Evolutionary conservation across 1,284 basidiomycete species (phyloP).

Genomic region (Boletus albobrunnescens): DNA sequence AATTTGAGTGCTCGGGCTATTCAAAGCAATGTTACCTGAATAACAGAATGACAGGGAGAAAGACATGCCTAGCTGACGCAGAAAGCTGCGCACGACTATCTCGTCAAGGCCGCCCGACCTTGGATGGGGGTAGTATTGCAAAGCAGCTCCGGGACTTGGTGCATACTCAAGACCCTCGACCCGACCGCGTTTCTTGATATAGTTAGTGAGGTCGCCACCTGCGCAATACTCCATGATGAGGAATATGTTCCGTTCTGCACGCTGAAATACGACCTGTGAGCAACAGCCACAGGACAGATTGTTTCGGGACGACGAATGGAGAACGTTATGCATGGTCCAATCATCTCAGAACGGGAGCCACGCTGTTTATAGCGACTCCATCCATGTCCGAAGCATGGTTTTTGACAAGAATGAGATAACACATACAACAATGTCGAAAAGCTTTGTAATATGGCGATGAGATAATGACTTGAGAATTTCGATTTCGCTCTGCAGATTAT

Average conservation of each 20-base stretch:
- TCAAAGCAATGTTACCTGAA: conserved; percentile 35
- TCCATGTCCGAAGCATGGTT: not conserved
- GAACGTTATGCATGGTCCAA: not conserved
- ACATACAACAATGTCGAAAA: conserved; percentile 86
- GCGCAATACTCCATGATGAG: conserved; percentile 98
- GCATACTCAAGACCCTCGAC: conserved; percentile 82
- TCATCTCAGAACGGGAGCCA: not conserved
- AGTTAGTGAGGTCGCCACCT: conserved; percentile 92
- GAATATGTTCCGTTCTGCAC: conserved; percentile 91
- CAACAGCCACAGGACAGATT: not conserved
- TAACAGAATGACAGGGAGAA: not conserved
- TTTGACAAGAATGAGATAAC: conserved; percentile 1
- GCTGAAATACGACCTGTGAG: conserved; percentile 45
- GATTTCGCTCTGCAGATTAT: conserved; percentile 97
- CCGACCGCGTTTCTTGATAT: conserved; percentile 91
- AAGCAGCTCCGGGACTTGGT: conserved; percentile 61
- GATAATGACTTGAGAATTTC: conserved; percentile 92
- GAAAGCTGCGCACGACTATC: conserved; percentile 87
- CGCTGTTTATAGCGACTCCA: not conserved
- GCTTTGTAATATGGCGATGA: conserved; percentile 89
- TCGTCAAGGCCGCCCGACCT: conserved; percentile 87
- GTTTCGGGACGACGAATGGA: not conserved
- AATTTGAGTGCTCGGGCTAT: conserved; percentile 91
- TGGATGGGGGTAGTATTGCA: conserved; percentile 88
- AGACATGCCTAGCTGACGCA: conserved; percentile 81